Base-by-base conservation (phyloP, 2,329 filamentous ascomycete species). In the Grosmannia huntii region DNA sequence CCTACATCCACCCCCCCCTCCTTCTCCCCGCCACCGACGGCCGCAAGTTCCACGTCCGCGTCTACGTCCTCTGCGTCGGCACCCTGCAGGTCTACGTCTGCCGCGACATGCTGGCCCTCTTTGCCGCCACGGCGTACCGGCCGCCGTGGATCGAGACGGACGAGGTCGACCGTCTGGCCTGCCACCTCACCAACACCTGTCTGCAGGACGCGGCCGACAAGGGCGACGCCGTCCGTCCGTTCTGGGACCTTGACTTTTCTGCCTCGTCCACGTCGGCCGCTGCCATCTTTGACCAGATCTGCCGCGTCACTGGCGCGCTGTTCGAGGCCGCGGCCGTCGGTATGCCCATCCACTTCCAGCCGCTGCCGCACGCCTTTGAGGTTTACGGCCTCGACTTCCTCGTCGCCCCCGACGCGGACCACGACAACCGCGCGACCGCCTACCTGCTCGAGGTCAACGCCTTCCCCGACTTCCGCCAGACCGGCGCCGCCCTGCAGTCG, bases 381-480 rank as follows among this genome's bases (percentile, higher is more conserved):
- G 76, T 95, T 9, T 99, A 88, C 69, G 94, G 94, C 0, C 71
- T 97, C 49, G 94, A 99, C 69, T 99, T 94, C 68, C 70, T 99
- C 66, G 84, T 96, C 11, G 89, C 90, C 16, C 21, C 10, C 16
- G 49, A 53, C 48, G 23, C 21, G 12, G 41, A 44, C 7, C 7
- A 44, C 31, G 33, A 14, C 21, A 31, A n/a, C 23, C 16, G 12
- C 14, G 14, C 38, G 0, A 76, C 67, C 4, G 81, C 83, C 4
- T 96, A 85, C 83, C 69, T 99, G 66, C 74, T 99, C 59, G 94
- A 99, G 74, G 82, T 95, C 36, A 99, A 99, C 74, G 89, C 92
- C 0, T 99, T 95, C 72, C 94, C 94, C 11, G 94, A 99, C 73
- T 97, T 97, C 68, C 84, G 81, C 67, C 92, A 97, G 80, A 96